Evolutionary conservation across 805 yeast genomes (phyloP).

Genomic region (Ogataea parapolymorpha): DNA sequence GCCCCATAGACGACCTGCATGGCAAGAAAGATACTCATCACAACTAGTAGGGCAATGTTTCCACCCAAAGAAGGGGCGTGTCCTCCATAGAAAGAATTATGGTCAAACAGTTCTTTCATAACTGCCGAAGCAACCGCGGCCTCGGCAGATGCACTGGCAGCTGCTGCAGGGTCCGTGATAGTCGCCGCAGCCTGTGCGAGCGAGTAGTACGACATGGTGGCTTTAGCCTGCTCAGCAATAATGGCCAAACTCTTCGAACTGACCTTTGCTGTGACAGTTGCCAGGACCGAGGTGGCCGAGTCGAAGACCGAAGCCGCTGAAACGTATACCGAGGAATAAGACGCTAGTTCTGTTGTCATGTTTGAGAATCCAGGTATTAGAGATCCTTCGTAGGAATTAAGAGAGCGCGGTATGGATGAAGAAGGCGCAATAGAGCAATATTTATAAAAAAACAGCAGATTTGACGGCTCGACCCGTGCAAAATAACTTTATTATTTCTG

Average conservation of each 20-base stretch:
- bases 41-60: constrained; percentile 54
- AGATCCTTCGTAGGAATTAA: no score
- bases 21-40: constrained; percentile 48
- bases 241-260: constrained; percentile 2
- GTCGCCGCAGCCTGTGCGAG: constrained; percentile 24
- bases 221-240: constrained; percentile 21
- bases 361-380: no score
- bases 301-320: constrained; percentile 13
- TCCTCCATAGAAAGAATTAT: constrained; percentile 34
- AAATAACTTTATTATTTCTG: not conserved
- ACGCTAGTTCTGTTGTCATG: not conserved
- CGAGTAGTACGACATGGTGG: constrained; percentile 29
- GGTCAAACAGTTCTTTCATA: constrained; percentile 16
- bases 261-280: constrained; percentile 14
- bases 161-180: constrained; percentile 18
- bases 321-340: constrained; percentile 2
- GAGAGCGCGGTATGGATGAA: no score
- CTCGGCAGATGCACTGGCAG: constrained; percentile 12
- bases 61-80: constrained; percentile 52
- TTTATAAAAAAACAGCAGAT: no score
- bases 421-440: no score
- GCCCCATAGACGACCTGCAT: constrained; percentile 44
- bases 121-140: constrained; percentile 25
- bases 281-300: constrained; percentile 14
- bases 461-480: no score